Evolutionary conservation across 2,329 filamentous ascomycete genomes (phyloP), one percentile per base, ranked within the genome.

Genomic region (Fusarium sp.): DNA sequence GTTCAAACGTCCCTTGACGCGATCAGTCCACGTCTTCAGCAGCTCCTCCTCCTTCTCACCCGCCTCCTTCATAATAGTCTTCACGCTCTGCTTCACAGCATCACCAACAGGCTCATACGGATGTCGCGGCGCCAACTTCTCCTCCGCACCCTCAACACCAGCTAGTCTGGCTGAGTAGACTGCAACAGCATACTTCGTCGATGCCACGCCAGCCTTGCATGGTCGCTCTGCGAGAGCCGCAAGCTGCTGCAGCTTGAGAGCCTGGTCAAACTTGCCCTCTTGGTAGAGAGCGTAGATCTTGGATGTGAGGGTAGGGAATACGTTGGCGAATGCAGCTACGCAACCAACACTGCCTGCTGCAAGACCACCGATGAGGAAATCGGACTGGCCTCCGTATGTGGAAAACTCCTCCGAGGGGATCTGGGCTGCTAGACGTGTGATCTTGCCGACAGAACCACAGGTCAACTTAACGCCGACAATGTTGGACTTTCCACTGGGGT

Each of bases 381-480:
- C 91, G 3, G 86, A 88, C 78, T 93, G 90, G 1, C 91, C 91
- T 1, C 89, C 90, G 71, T 88, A 93, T 1, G 88, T 86, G 2
- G 89, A 86, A 73, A 94, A 94, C 15, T 83, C 76, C 1, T 85
- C 81, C 0, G 83, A 75, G 0, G 82, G 75, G 47, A 91, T 77
- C 56, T 79, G 75, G 8, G 80, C 81, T 7, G 78, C 77, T 3
- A 93, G 82, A 9, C 91, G 83, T 3, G 88, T 87, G 58, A 93
- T 85, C 77, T 93, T 93, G 53, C 88, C 90, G 32, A 91, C 90
- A 65, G 87, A 89, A 12, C 89, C 90, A 73, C 90, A 92, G 2
- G 89, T 92, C 49, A 92, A 79, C 79, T 92, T 92, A 30, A 88
- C 87, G 39, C 89, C 90, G 32, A 91, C 86, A 64, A 92, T 89